A percentile compares a stretch with the other conserved stretches of the same genome.
phyloP scores from a whole-genome alignment of 352 stramenopile species.

The Phytophthora boehmeriae region DNA sequence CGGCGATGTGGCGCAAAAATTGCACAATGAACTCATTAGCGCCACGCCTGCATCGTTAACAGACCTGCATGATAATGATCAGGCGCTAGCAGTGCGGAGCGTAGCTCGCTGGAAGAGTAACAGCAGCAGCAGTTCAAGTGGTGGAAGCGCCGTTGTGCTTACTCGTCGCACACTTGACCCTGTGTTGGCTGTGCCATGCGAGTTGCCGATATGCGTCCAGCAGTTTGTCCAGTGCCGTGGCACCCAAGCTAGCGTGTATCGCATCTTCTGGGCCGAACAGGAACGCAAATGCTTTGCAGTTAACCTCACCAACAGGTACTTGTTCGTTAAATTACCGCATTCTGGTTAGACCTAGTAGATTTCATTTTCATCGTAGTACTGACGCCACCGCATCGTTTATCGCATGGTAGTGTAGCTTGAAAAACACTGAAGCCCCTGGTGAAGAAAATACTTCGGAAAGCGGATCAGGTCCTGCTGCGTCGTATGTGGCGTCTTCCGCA shows the following conservation, averaged over 20 bases:
- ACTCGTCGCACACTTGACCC: slow-evolving; percentile 61
- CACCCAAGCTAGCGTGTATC: slow-evolving; percentile 71
- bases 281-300: slow-evolving; percentile 69
- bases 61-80: slow-evolving; percentile 19
- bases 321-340: background rate
- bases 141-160: slow-evolving; percentile 66
- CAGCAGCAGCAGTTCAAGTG: slow-evolving; percentile 24
- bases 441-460: slow-evolving; percentile 3
- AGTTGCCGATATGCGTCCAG: slow-evolving; percentile 69
- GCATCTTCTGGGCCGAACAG: slow-evolving; percentile 59
- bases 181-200: slow-evolving; percentile 56
- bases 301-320: slow-evolving; percentile 79
- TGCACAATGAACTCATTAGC: slow-evolving; percentile 48
- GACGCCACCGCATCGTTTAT: background rate
- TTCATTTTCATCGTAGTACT: slow-evolving; percentile 6
- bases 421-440: slow-evolving; percentile 28
- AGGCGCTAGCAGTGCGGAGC: slow-evolving; percentile 66
- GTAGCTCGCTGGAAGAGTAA: slow-evolving; percentile 54
- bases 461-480: background rate
- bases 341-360: slow-evolving; percentile 1
- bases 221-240: slow-evolving; percentile 77
- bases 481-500: slow-evolving; percentile 4
- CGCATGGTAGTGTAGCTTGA: slow-evolving; percentile 43
- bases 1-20: slow-evolving; percentile 59
- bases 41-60: background rate